Base-by-base conservation (phyloP, 129 eudicot species). In the Calendula officinalis region DNA sequence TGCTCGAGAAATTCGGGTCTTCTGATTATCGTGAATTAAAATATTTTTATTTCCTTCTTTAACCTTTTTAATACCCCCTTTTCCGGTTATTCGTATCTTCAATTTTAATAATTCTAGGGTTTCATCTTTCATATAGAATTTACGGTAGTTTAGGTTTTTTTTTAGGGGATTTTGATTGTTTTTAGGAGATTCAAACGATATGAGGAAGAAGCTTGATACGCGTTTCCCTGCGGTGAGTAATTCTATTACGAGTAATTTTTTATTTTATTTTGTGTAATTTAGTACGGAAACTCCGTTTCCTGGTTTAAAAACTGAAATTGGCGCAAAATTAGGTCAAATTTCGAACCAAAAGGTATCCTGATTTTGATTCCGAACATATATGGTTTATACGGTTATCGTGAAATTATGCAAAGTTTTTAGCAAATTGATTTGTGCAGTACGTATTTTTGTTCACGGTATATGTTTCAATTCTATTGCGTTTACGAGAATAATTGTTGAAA, bases 161-260 rank as follows among this genome's bases (percentile, higher is more conserved):
- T 43, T 36, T 49, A 38, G 43, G 61, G 15, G 11, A 34, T 36
- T 56, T 50, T 41, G 39, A 69, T 36, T 36, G 38, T 51, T 62
- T 52, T 43, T 72, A 57, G 41, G 38, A 60, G 17, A 43, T 38
- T 60, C 53, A 54, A 64, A 46, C 68, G 38, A 45, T 51, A 84
- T 84, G 91, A 84, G 91, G 80, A 84, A 84, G 82, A 84, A 84
- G 76, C 84, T 84, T 38, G 91, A 84, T 62, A 84, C 91, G 27
- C 91, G 91, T 68, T 84, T 84, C 68, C 91, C 91, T 4, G 91
- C 91, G 41, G 91, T 84, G 12, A 75, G 80, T 74, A 22, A 27
- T 49, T 68, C 52, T 22, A 4, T 10, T 27, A 9, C n/a, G n/a
- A n/a, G n/a, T n/a, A n/a, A n/a, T 7, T 12, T 8, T 56, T 64